Percentiles rank a stretch among this genome's conserved stretches.
Conservation (phyloP, 352 stramenopile genomes). For the Phytophthora sp. region DNA sequence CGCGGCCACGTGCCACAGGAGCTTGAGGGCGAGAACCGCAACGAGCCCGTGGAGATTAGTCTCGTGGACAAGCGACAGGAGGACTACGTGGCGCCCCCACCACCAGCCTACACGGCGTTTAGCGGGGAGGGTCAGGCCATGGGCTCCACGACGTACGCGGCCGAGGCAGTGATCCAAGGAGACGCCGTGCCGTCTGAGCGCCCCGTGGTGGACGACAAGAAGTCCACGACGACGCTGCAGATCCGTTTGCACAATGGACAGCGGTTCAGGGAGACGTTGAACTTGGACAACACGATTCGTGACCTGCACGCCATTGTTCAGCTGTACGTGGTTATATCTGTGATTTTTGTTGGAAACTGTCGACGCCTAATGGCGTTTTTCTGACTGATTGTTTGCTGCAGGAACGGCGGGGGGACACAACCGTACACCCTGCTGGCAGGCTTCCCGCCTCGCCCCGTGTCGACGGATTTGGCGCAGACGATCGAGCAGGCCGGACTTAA, state of each 20-base stretch:
- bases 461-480: constrained; percentile 82
- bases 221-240: constrained; percentile 89
- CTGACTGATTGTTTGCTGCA: constrained; percentile 22
- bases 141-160: constrained; percentile 54
- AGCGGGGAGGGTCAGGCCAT: constrained; percentile 84
- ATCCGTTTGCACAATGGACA: constrained; percentile 88
- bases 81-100: constrained; percentile 71
- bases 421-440: constrained; percentile 92
- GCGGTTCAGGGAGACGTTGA: constrained; percentile 83
- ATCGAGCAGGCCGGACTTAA: constrained; percentile 93
- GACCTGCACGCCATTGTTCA: constrained; percentile 90
- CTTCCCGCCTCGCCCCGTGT: constrained; percentile 91
- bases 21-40: constrained; percentile 71
- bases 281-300: constrained; percentile 88
- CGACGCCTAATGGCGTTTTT: too few relatives aligned
- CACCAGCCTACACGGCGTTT: constrained; percentile 88
- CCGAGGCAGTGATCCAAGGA: constrained; percentile 56
- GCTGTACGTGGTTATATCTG: constrained; percentile 63
- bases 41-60: constrained; percentile 78
- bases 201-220: constrained; percentile 84
- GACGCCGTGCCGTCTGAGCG: constrained; percentile 42
- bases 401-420: constrained; percentile 70
- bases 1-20: constrained; percentile 76
- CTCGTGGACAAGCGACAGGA: constrained; percentile 89
- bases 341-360: too few relatives aligned